Evolutionary conservation across 2,329 filamentous ascomycete species (phyloP), one percentile per base, ranked within the genome.

Genomic region (Verticillium alfalfae): DNA sequence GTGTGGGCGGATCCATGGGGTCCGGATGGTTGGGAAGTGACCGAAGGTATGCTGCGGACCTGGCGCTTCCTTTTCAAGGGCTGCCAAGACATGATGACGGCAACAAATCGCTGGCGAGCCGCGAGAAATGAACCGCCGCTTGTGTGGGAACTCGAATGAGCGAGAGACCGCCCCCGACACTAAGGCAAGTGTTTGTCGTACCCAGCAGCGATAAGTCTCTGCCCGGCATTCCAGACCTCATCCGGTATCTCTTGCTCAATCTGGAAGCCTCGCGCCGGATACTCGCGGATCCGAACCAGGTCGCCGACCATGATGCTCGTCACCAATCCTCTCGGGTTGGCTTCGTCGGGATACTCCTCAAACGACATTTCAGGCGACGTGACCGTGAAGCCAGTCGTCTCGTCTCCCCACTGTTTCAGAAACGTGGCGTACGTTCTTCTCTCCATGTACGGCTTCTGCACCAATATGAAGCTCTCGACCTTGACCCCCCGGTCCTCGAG

Each of bases 401-500:
- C 60, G 18, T 73, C 74, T 0, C 77, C 78, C 79, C 79, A 81
- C 69, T 81, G 79, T 70, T 75, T 78, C 62, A 70, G 71, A 62
- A 81, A 81, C 0, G 78, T 81, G 1, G 78, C 78, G 52, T 75
- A 80, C 5, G 78, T 79, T 6, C 79, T 68, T 38, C 78, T 68
- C 67, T 80, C 78, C 79, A 81, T 81, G 62, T 81, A 81, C 31
- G 78, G 78, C 67, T 81, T 81, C 67, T 81, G 79, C 9, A 81
- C 78, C 1, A 81, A 69, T 16, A 81, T 69, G 36, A 81, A 73
- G 2, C 70, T 74, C 36, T 67, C 62, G 0, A 72, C 60, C 1
- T 41, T 56, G 8, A 77, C 54, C 0, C 70, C 66, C 26, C 57
- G 68, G 13, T 70, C 66, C 16, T 60, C 55, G 1, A 81, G 68